phyloP scores from a whole-genome alignment of 768 basidiomycete genomes.

The Crepidotus variabilis region DNA sequence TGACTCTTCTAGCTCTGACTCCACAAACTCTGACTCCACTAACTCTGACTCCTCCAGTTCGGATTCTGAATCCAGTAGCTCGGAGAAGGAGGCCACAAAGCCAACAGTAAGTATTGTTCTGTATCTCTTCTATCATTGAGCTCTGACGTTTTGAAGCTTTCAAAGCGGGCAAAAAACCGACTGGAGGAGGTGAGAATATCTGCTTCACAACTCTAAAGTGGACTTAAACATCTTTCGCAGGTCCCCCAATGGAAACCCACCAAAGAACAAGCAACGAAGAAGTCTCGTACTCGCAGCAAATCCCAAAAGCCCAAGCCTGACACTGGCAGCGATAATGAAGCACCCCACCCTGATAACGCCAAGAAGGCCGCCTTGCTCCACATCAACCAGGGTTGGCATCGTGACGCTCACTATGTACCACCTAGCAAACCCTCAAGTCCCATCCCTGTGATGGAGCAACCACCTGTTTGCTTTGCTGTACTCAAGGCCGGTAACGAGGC shows the following conservation, averaged over 20 bases:
- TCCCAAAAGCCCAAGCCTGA: background rate
- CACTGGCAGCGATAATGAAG: background rate
- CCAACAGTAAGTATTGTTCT: background rate
- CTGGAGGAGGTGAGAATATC: background rate
- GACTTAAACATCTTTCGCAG: background rate
- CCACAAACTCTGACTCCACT: background rate
- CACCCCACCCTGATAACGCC: background rate
- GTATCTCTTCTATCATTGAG: background rate
- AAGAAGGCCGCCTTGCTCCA: background rate
- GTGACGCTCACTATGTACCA: constrained; percentile 3
- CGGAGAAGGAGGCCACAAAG: background rate
- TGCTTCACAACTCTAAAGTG: background rate
- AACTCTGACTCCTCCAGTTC: background rate
- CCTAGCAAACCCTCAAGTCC: background rate
- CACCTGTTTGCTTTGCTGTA: background rate
- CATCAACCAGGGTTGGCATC: constrained; percentile 3
- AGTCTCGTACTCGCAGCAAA: background rate
- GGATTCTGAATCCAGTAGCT: background rate
- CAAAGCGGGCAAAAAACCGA: background rate
- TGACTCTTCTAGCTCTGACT: background rate
- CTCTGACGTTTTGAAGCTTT: background rate
- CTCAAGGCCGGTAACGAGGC: constrained; percentile 2
- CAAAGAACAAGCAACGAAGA: background rate
- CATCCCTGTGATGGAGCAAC: constrained; percentile 6
- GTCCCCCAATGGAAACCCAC: background rate